Conservation (phyloP, 2,329 filamentous ascomycete species). For the Tolypocladium amazonense region DNA sequence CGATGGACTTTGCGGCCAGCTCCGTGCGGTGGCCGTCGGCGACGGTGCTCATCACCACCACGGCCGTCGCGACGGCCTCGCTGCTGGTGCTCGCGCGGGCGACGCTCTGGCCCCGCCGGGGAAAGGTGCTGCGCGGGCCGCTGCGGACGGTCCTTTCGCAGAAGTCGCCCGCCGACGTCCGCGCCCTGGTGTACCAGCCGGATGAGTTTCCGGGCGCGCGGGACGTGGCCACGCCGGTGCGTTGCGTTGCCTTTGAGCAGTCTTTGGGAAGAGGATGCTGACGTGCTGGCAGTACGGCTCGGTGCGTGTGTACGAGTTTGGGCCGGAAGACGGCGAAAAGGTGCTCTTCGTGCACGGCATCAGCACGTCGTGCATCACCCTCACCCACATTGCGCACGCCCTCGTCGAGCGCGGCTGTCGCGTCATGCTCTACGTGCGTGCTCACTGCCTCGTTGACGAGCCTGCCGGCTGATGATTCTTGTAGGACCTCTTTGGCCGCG, state of each 20-base stretch:
- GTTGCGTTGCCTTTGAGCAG: constrained; percentile 15
- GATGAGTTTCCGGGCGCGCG: constrained; percentile 62
- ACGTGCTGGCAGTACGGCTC: constrained; percentile 48
- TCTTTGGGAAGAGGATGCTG: constrained; percentile 1
- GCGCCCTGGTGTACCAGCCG: constrained; percentile 45
- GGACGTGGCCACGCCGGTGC: constrained; percentile 58
- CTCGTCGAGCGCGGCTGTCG: constrained; percentile 61
- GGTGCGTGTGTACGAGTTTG: constrained; percentile 74
- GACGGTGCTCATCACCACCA: constrained; percentile 24
- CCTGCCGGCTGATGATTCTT: constrained; percentile 4
- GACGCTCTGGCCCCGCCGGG: constrained; percentile 28
- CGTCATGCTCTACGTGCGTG: constrained; percentile 63
- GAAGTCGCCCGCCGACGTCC: constrained; percentile 24
- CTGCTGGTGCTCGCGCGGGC: constrained; percentile 22
- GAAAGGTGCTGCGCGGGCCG: constrained; percentile 31
- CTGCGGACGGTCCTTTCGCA: constrained; percentile 28
- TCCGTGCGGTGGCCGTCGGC: constrained; percentile 11
- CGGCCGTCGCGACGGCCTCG: constrained; percentile 29
- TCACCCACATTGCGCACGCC: constrained; percentile 54
- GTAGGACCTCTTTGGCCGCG: constrained; percentile 58
- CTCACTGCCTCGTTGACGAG: background rate
- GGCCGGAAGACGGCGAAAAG: constrained; percentile 60
- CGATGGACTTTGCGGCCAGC: constrained; percentile 17
- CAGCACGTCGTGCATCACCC: constrained; percentile 67
- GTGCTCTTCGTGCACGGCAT: constrained; percentile 76